Conservation (phyloP, 2,329 filamentous ascomycete species). For the Tolypocladium pustulatum region DNA sequence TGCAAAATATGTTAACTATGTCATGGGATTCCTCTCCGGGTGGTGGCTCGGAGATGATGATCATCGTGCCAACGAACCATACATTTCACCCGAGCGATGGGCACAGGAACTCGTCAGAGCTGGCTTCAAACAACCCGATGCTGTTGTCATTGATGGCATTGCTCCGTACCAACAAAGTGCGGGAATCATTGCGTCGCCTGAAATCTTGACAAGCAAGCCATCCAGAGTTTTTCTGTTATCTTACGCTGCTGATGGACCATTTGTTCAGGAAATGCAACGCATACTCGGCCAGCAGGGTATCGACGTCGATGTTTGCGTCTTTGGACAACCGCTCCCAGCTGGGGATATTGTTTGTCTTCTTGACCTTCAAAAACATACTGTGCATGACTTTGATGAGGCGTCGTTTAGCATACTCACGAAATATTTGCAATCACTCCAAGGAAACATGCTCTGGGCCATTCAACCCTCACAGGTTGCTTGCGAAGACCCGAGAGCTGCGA, state of each 20-base stretch:
- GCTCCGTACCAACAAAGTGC: not conserved
- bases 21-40: constrained; percentile 15
- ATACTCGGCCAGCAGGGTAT: not conserved
- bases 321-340: constrained; percentile 1
- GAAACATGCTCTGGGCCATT: constrained; percentile 1
- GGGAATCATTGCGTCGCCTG: not conserved
- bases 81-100: constrained; percentile 13
- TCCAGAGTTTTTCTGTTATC: not conserved
- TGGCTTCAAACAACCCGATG: constrained; percentile 9
- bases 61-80: constrained; percentile 13
- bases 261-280: not conserved
- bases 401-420: not conserved
- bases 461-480: not conserved
- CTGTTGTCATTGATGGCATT: constrained; percentile 1
- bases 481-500: constrained; percentile 1
- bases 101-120: constrained; percentile 11
- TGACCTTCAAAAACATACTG: not conserved
- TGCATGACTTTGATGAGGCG: not conserved
- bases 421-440: not conserved
- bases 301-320: not conserved
- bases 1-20: constrained; percentile 10
- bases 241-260: not conserved
- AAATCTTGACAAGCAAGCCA: not conserved
- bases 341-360: constrained; percentile 2
- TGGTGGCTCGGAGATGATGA: constrained; percentile 25